Percentiles rank a stretch among this genome's conserved stretches.
phyloP scores from a whole-genome alignment of 495 filamentous ascomycete genomes.

The Trypethelium eluteriae region DNA sequence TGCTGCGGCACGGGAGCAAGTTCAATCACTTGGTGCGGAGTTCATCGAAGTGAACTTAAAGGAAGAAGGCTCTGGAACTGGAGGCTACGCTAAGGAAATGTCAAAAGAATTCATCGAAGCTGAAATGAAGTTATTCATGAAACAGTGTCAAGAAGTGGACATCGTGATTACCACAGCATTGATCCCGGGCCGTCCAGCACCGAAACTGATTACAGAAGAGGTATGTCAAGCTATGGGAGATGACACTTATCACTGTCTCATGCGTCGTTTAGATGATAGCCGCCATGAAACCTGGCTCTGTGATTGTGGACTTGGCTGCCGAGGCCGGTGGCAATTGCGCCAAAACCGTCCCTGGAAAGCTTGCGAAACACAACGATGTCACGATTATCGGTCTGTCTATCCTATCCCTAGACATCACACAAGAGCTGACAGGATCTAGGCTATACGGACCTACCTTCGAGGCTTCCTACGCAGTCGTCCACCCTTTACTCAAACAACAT shows the following conservation, averaged over 20 bases:
- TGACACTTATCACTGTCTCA: not conserved
- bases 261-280: constrained; percentile 54
- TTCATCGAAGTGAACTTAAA: constrained; percentile 78
- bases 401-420: too few species aligned
- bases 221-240: not conserved
- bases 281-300: constrained; percentile 73
- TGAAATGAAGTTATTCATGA: constrained; percentile 78
- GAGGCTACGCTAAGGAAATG: constrained; percentile 82
- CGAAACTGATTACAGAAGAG: constrained; percentile 59
- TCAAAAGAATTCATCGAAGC: constrained; percentile 81
- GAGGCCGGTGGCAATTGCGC: constrained; percentile 79
- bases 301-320: constrained; percentile 73
- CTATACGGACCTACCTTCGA: constrained; percentile 74
- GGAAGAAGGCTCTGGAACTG: constrained; percentile 72
- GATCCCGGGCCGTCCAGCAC: constrained; percentile 68
- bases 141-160: constrained; percentile 75
- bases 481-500: constrained; percentile 84
- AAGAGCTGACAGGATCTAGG: constrained; percentile 36
- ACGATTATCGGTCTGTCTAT: constrained; percentile 60
- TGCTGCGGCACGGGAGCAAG: constrained; percentile 69
- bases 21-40: constrained; percentile 75
- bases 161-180: constrained; percentile 79
- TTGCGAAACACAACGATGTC: constrained; percentile 62
- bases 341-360: constrained; percentile 59
- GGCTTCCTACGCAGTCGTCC: constrained; percentile 71